Evolutionary conservation across 768 basidiomycete genomes (phyloP), one percentile per base, ranked within the genome.

Genomic region (Pilatotrama ljubarskyi): DNA sequence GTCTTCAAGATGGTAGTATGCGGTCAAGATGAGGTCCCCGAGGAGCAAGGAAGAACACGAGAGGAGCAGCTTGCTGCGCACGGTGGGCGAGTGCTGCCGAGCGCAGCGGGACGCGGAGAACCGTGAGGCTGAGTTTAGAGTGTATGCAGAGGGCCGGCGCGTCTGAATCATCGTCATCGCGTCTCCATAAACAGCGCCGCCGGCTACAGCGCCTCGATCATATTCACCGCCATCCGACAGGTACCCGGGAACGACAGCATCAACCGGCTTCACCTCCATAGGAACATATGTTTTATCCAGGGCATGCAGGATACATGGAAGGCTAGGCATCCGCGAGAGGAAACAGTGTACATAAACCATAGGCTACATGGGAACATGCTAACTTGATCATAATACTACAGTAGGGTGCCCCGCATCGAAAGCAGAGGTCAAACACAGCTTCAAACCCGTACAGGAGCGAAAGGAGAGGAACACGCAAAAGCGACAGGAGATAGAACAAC

Each of bases 61-160:
- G 17, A 32, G 24, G 44, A 32, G 47, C 20, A 40, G 56, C n/a
- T 18, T 58, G 57, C 57, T 58, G 57, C 57, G 57, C 49, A 58
- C n/a, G 25, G 37, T 46, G 43, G 44, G 3, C 40, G 29, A 32
- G 29, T 46, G 49, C 35, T 38, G 24, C 44, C 44, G 44, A 22
- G 49, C 49, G 35, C 49, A 51, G 49, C 49, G 49, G 47, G 20
- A 51, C 36, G 40, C 24, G 38, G 51, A 26, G 41, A 17, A 26
- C 40, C 17, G n/a, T n/a, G n/a, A n/a, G n/a, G n/a, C n/a, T n/a
- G 26, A 29, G 32, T 17, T 18, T 9, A 20, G 44, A 20, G 20
- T 46, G 13, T 20, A 13, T 46, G 20, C 44, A 20, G 18, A 46
- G 44, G 18, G 44, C 18, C 44, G 20, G 38, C 20, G 44, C 18